A percentile compares a stretch with the other conserved stretches of the same genome.
Evolutionary conservation across 108 stramenopile genomes (phyloP).

Genomic region (Craspedostauros australis): DNA sequence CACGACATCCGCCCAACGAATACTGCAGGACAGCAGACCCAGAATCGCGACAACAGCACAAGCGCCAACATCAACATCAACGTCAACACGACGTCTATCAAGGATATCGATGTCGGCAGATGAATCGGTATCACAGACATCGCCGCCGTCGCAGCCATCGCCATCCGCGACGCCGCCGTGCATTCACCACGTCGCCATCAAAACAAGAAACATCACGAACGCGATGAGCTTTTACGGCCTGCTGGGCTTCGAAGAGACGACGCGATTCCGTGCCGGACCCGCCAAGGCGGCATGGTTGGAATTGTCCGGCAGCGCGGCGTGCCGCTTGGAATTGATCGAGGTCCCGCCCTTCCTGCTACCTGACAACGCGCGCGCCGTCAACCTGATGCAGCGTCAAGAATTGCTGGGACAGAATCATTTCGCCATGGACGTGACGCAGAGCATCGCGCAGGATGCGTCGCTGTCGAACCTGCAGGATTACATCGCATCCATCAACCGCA

Average conservation of each 20-base stretch:
- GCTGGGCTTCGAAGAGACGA: conserved; percentile 57
- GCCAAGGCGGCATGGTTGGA: conserved; percentile 72
- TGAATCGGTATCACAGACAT: too few relatives aligned
- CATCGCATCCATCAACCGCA: conserved; percentile 55
- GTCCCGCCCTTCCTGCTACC: conserved; percentile 66
- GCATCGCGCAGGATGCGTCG: background rate
- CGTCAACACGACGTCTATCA: too few relatives aligned
- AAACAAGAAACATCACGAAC: conserved; percentile 73
- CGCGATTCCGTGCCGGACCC: conserved; percentile 71
- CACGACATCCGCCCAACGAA: too few relatives aligned
- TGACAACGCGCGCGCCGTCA: conserved; percentile 60
- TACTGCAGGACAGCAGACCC: too few relatives aligned
- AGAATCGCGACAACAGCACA: too few relatives aligned
- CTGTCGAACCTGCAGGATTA: conserved; percentile 27
- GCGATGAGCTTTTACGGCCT: conserved; percentile 80
- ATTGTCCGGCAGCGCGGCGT: background rate
- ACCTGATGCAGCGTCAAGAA: conserved; percentile 53
- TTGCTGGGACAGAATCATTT: conserved; percentile 78
- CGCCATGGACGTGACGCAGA: conserved; percentile 65
- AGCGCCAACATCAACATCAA: too few relatives aligned
- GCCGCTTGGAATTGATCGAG: conserved; percentile 73
- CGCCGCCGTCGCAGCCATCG: too few relatives aligned
- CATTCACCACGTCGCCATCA: conserved; percentile 69
- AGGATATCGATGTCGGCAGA: too few relatives aligned
- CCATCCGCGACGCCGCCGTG: too few relatives aligned